Conservation (phyloP, 106 monocot species). For the Alisma plantagoaquatica region DNA sequence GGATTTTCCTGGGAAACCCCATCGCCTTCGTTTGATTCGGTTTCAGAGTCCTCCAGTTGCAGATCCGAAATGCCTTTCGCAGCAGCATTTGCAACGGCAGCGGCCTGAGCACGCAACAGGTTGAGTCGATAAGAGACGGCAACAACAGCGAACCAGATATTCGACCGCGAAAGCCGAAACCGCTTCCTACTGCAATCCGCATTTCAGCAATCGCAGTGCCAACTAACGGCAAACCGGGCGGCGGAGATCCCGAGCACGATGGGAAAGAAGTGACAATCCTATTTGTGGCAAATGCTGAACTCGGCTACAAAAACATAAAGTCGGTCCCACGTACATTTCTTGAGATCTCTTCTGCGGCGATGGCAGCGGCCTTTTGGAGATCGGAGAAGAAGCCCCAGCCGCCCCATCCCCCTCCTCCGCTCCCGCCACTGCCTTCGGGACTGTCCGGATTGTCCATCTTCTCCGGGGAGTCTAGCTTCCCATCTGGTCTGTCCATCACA, state of each 20-base stretch:
- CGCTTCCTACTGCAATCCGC: no score
- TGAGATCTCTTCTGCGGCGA: conserved; percentile 70
- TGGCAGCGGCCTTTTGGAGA: conserved; percentile 59
- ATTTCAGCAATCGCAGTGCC: no score
- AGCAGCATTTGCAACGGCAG: conserved; percentile 59
- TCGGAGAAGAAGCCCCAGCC: conserved; percentile 61
- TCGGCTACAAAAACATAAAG: no score
- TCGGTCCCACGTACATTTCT: conserved; percentile 53
- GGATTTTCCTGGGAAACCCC: conserved; percentile 7
- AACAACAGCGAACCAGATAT: no score
- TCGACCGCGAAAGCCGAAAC: no score
- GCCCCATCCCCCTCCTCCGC: conserved; percentile 74
- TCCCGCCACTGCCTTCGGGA: conserved; percentile 21
- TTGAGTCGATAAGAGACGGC: no score
- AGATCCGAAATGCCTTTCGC: conserved; percentile 48
- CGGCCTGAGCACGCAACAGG: conserved; percentile 77
- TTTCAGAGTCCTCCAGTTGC: conserved; percentile 9
- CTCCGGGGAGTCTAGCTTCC: conserved; percentile 7
- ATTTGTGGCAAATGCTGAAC: no score
- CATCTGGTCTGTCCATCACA: no score
- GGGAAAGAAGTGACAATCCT: no score
- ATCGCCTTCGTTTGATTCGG: conserved; percentile 17
- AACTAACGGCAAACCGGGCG: no score
- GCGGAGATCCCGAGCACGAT: no score
- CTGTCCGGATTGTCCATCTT: conserved; percentile 5